These are phyloP conservation scores for Corniculantispora saksenae DNA, from an alignment of 2,329 filamentous ascomycete genomes.

Conservation along the genomic window DNA sequence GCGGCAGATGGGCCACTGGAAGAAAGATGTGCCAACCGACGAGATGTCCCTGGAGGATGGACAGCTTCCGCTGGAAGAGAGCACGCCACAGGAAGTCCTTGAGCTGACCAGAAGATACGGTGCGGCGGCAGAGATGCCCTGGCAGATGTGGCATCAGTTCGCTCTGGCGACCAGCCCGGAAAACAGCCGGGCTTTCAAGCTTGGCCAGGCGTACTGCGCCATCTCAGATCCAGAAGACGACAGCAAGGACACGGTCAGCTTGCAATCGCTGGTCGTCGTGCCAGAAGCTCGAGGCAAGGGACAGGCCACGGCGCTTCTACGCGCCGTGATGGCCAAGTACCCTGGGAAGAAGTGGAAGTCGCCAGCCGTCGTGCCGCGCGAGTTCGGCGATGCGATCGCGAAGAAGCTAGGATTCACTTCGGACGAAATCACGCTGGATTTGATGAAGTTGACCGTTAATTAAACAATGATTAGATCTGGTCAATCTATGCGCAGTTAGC, in stretches of 20 bases:
- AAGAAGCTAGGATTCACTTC: constrained; percentile 16
- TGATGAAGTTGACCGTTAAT: constrained; percentile 18
- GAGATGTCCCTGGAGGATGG: neutral
- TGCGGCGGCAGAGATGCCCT: constrained; percentile 22
- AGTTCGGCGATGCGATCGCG: constrained; percentile 21
- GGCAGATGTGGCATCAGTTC: constrained; percentile 22
- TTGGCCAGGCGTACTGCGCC: constrained; percentile 25
- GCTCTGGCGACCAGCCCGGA: constrained; percentile 7
- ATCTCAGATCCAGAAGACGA: constrained; percentile 23
- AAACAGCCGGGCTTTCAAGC: constrained; percentile 20
- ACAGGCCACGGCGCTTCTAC: constrained; percentile 21
- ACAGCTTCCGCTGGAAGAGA: constrained; percentile 11
- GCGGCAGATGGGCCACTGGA: constrained; percentile 21
- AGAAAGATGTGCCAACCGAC: neutral
- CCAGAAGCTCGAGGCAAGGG: constrained; percentile 24
- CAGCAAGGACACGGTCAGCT: constrained; percentile 18
- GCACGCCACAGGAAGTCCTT: constrained; percentile 22
- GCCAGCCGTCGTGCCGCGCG: constrained; percentile 17
- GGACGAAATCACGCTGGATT: constrained; percentile 7
- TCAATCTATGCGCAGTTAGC: no score
- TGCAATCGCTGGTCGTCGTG: constrained; percentile 23
- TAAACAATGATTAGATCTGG: neutral
- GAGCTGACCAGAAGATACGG: constrained; percentile 13
- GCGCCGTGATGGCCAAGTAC: constrained; percentile 24
- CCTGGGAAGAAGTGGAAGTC: constrained; percentile 23